A percentile compares a stretch with the other conserved stretches of the same genome.
Conservation (phyloP, 371 early-diverging fungal species). For the Saksenaea vasiformis region DNA sequence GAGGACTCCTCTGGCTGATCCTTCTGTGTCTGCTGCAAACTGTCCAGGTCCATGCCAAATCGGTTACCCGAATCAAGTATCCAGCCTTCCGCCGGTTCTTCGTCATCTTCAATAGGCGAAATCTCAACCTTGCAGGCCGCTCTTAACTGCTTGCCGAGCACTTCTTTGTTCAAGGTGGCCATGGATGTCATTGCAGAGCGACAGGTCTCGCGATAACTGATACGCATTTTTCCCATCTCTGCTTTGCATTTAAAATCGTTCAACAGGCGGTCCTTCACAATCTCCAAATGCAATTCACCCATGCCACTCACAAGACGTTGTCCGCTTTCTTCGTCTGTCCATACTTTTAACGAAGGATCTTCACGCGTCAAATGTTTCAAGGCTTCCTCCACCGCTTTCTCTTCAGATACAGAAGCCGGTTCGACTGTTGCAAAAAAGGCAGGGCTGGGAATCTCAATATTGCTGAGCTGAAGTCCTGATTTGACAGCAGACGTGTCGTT, state of each 20-base stretch:
- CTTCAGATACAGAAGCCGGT: conserved; percentile 76
- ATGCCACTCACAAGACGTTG: conserved; percentile 93
- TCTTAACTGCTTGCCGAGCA: conserved; percentile 71
- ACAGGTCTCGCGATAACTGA: conserved; percentile 88
- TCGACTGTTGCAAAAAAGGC: conserved; percentile 91
- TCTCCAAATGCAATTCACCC: conserved; percentile 97
- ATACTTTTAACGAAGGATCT: conserved; percentile 86
- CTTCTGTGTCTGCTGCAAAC: conserved; percentile 8
- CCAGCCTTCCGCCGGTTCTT: conserved; percentile 24
- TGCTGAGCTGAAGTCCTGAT: conserved; percentile 61
- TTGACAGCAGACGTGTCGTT: conserved; percentile 49
- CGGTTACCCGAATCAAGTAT: conserved; percentile 27
- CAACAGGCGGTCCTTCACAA: conserved; percentile 79
- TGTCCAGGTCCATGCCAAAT: conserved; percentile 10
- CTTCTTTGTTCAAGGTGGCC: conserved; percentile 64
- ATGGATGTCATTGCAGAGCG: conserved; percentile 26
- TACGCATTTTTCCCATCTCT: conserved; percentile 83
- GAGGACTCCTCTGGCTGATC: conserved; percentile 11
- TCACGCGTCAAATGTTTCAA: conserved; percentile 78
- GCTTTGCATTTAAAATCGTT: conserved; percentile 82
- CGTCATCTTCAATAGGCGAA: conserved; percentile 32
- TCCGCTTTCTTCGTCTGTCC: conserved; percentile 83
- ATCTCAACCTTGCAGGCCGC: conserved; percentile 65
- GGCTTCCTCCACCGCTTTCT: conserved; percentile 75
- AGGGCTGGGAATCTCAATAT: conserved; percentile 86